Evolutionary conservation across 2,329 filamentous ascomycete species (phyloP).

Genomic region (Fusarium sp.): DNA sequence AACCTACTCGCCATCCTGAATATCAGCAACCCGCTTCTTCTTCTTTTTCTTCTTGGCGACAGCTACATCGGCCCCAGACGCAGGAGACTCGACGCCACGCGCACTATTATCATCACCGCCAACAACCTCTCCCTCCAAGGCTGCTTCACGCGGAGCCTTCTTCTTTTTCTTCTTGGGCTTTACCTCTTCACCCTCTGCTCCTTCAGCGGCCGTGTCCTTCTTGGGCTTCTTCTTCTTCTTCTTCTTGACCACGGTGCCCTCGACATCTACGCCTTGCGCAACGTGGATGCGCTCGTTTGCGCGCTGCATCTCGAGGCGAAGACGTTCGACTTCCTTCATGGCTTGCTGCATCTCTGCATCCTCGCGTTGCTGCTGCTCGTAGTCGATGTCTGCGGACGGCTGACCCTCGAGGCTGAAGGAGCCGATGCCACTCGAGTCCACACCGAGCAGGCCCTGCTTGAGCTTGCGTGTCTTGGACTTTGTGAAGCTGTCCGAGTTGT

Average conservation of each 20-base stretch:
- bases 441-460: constrained; percentile 76
- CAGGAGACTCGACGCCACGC: constrained; percentile 29
- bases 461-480: constrained; percentile 63
- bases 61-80: constrained; percentile 37
- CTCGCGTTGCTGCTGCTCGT: constrained; percentile 75
- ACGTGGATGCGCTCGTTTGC: constrained; percentile 78
- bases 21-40: constrained; percentile 49
- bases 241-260: constrained; percentile 74
- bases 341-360: constrained; percentile 90
- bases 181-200: constrained; percentile 30
- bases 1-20: constrained; percentile 39
- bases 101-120: constrained; percentile 33
- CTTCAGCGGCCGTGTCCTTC: constrained; percentile 47
- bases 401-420: constrained; percentile 71
- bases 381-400: constrained; percentile 58
- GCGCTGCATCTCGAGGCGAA: constrained; percentile 88
- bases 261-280: constrained; percentile 71
- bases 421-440: constrained; percentile 86
- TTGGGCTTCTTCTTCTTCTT: constrained; percentile 63
- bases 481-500: constrained; percentile 56
- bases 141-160: constrained; percentile 36
- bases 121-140: constrained; percentile 23
- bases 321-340: constrained; percentile 85
- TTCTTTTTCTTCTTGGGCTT: constrained; percentile 49
- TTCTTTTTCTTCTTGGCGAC: constrained; percentile 62